These are phyloP conservation scores for Lipomyces starkeyi DNA, from an alignment of 805 yeast species.

Conservation along the genomic window DNA sequence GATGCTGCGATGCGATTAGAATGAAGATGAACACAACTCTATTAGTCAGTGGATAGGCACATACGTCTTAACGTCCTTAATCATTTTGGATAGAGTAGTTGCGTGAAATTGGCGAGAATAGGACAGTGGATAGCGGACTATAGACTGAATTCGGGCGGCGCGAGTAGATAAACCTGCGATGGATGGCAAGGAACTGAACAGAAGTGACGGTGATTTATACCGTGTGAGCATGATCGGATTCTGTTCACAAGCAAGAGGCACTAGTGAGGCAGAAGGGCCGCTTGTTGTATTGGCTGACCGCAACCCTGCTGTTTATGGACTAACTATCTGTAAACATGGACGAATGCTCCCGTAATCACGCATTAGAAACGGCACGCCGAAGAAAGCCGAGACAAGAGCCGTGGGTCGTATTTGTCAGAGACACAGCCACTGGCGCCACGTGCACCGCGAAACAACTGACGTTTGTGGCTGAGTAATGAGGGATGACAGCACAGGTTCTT, in stretches of 20 bases:
- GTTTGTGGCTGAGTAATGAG: not conserved
- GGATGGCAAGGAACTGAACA: not conserved
- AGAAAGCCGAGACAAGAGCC: not conserved
- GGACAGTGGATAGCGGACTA: not conserved
- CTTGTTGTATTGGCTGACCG: not conserved
- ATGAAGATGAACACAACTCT: not conserved
- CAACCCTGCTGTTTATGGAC: not conserved
- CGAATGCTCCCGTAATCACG: not conserved
- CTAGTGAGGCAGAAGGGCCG: not conserved
- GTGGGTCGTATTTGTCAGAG: not conserved
- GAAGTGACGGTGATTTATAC: not conserved
- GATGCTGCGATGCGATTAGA: conserved; percentile 38
- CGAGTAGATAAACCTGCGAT: not conserved
- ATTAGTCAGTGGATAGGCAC: not conserved
- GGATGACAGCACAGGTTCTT: too few species aligned
- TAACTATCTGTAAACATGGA: not conserved
- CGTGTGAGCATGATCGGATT: not conserved
- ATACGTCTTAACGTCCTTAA: conserved; percentile 34
- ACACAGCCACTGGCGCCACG: not conserved
- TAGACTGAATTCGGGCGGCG: not conserved
- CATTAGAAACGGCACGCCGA: not conserved
- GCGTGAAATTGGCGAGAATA: conserved; percentile 15
- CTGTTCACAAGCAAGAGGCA: not conserved
- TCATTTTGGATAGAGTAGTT: conserved; percentile 22
- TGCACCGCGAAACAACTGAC: not conserved